These are phyloP conservation scores for Saccharomyces paradoxus DNA, from an alignment of 805 yeast species.

Conservation along the genomic window DNA sequence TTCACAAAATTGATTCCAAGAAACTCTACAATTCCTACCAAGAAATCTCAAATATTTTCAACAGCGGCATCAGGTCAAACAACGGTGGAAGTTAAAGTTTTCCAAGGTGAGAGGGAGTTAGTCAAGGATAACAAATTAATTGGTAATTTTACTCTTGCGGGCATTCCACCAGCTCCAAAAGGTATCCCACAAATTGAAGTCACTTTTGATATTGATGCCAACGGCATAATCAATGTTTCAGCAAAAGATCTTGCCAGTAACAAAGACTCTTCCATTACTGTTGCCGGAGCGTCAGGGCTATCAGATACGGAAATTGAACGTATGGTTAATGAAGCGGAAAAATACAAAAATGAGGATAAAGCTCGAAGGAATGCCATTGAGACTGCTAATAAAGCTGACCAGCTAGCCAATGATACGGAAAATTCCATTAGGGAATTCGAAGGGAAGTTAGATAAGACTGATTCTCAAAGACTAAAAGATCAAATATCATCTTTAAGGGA, in stretches of 20 bases:
- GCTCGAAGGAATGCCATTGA: constrained; percentile 72
- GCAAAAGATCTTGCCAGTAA: constrained; percentile 86
- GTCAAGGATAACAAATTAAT: constrained; percentile 93
- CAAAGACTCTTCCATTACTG: constrained; percentile 88
- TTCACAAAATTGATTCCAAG: constrained; percentile 78
- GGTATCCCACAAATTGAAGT: constrained; percentile 77
- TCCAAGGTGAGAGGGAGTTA: constrained; percentile 97
- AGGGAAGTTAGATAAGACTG: constrained; percentile 42
- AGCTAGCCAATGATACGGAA: constrained; percentile 76
- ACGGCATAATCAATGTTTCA: constrained; percentile 88
- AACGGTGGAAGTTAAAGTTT: constrained; percentile 89
- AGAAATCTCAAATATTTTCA: constrained; percentile 89
- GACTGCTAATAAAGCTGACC: constrained; percentile 65
- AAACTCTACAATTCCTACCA: constrained; percentile 91
- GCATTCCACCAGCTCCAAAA: constrained; percentile 75
- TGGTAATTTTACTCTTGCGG: constrained; percentile 88
- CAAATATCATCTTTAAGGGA: constrained; percentile 50
- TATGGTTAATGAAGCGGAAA: constrained; percentile 82
- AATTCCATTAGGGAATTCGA: constrained; percentile 64
- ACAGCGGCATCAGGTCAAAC: constrained; percentile 93
- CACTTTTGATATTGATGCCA: constrained; percentile 90
- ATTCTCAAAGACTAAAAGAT: constrained; percentile 37
- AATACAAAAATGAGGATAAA: constrained; percentile 75
- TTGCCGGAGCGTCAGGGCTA: constrained; percentile 87
- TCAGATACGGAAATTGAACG: constrained; percentile 79